Evolutionary conservation across 768 basidiomycete species (phyloP), one percentile per base, ranked within the genome.

Genomic region (Trametes sanguinea): DNA sequence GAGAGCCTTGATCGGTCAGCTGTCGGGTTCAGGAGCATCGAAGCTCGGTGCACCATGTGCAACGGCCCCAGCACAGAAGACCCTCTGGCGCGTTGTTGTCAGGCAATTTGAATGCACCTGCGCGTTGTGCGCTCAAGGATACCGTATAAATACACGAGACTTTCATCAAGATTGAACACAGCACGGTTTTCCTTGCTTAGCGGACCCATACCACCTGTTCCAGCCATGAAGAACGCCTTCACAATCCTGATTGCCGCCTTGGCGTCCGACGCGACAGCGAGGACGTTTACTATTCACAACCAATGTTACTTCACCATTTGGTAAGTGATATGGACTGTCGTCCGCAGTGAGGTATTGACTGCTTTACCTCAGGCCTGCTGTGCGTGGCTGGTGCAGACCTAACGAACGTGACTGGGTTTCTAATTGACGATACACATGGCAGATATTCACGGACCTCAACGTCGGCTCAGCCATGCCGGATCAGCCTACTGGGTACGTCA

Each of bases 281-380:
- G 67, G 30, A 75, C 71, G n/a, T 76, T 80, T 67, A 78, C 75
- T 1, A 76, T 79, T 16, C 70, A 70, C 70, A 80, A 80, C 63
- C 70, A 65, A 43, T 79, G 78, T 64, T 73, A 76, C 2, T 80
- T 77, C 69, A 79, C 78, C 4, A 74, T 79, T 50, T 79, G 78
- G 78, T 77, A 56, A 27, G 69, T 63, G 29, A 39, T 45, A 29
- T 42, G 47, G 6, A 22, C 22, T 22, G 22, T 22, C 22, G 22
- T 22, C 22, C 22, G 22, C 22, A 22, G 22, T 22, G 22, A 22
- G 22, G 22, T 22, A 22, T 22, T 46, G 16, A 22, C 39, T 16
- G 8, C 27, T 45, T 33, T 37, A 51, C n/a, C 17, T 3, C 54
- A 74, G 74, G 72, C 74, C 74, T 47, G 74, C 73, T 53, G 73